Percentiles rank a stretch among this genome's conserved stretches.
Evolutionary conservation across 331 rosid genomes (phyloP).

Genomic region (Malus hybrid): DNA sequence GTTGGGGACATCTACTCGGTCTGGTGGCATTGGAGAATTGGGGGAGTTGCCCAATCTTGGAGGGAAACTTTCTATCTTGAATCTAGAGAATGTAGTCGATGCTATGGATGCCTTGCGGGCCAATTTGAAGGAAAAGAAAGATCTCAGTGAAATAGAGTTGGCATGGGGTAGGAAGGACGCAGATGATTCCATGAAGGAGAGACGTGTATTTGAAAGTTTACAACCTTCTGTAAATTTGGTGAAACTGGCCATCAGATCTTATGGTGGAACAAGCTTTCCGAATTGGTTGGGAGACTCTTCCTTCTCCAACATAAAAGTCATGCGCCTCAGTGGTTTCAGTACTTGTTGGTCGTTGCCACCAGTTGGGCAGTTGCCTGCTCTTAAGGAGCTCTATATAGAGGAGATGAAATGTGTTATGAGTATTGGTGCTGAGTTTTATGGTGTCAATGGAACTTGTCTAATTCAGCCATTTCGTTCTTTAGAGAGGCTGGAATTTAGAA

Average conservation of each 20-base stretch:
- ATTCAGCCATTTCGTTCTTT: background rate
- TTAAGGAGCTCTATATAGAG: background rate
- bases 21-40: background rate
- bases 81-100: conserved; percentile 8
- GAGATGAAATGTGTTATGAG: background rate
- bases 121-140: conserved; percentile 12
- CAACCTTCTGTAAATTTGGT: conserved; percentile 12
- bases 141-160: conserved; percentile 4
- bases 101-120: conserved; percentile 16
- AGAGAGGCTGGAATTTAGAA: background rate
- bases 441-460: background rate
- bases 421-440: background rate
- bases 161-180: background rate
- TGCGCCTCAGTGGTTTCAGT: background rate
- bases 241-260: background rate
- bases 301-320: background rate
- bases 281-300: background rate
- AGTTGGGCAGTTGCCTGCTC: conserved; percentile 1
- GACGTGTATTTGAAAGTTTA: conserved; percentile 10
- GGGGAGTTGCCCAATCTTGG: background rate
- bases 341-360: background rate
- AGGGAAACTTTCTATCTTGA: conserved; percentile 7
- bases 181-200: background rate
- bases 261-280: background rate
- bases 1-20: background rate